Percentiles rank a stretch among this genome's conserved stretches.
These are phyloP conservation scores for Debaryomyces sp. DNA, from an alignment of 1,139 yeast genomes.

Conservation along the genomic window DNA sequence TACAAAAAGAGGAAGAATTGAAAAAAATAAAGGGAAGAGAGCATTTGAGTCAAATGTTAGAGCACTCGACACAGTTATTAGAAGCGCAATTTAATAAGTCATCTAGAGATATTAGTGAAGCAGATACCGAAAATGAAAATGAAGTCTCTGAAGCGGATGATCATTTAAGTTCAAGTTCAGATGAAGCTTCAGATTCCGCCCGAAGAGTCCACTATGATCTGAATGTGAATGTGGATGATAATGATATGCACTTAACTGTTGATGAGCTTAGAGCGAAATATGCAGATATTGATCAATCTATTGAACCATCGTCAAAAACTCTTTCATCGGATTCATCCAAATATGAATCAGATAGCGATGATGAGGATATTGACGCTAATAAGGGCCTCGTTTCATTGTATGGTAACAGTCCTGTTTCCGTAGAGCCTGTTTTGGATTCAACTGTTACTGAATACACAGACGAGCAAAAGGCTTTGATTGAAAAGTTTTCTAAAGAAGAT, in stretches of 20 bases:
- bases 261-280: constrained; percentile 71
- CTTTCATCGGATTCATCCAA: neutral
- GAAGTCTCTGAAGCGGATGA: constrained; percentile 25
- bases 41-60: constrained; percentile 84
- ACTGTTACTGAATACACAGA: constrained; percentile 32
- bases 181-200: constrained; percentile 15
- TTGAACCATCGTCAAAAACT: constrained; percentile 3
- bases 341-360: constrained; percentile 11
- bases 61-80: constrained; percentile 85
- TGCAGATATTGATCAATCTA: constrained; percentile 44
- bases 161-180: constrained; percentile 17
- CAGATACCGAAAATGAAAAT: constrained; percentile 17
- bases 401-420: constrained; percentile 17
- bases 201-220: constrained; percentile 19
- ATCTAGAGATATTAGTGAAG: constrained; percentile 25
- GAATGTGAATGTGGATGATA: constrained; percentile 20
- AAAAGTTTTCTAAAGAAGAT: constrained; percentile 18
- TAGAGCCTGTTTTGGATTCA: constrained; percentile 7
- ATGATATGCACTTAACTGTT: constrained; percentile 61
- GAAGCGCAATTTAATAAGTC: constrained; percentile 74
- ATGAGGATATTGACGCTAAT: constrained; percentile 18
- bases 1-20: constrained; percentile 65
- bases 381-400: constrained; percentile 39
- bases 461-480: constrained; percentile 36
- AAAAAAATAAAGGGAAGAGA: constrained; percentile 80